phyloP scores from a whole-genome alignment of 176 grass and related monocot genomes.

The Aegilops tauschii region DNA sequence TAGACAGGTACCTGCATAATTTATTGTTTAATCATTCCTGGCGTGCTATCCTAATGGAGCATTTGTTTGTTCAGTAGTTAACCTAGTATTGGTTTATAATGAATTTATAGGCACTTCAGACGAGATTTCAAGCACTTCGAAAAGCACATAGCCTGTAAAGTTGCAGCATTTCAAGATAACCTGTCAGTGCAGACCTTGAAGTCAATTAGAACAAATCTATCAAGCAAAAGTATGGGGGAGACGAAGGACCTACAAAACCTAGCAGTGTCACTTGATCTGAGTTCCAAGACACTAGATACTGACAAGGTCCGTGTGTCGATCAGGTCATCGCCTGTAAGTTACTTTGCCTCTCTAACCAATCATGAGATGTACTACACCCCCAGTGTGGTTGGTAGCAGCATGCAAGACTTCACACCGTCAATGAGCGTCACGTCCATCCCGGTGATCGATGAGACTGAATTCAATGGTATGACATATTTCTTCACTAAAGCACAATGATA shows the following conservation, averaged over 20 bases:
- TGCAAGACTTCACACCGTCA: constrained; percentile 19
- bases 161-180: constrained; percentile 54
- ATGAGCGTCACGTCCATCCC: constrained; percentile 25
- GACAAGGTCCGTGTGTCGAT: constrained; percentile 17
- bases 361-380: constrained; percentile 30
- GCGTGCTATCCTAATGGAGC: background rate
- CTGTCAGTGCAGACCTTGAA: constrained; percentile 39
- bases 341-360: constrained; percentile 44
- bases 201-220: constrained; percentile 27
- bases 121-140: constrained; percentile 58
- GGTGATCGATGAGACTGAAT: constrained; percentile 24
- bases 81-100: background rate
- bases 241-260: constrained; percentile 27
- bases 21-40: background rate
- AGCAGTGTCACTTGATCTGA: constrained; percentile 25
- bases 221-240: constrained; percentile 43
- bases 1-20: constrained; percentile 53
- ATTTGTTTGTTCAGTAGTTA: constrained; percentile 1
- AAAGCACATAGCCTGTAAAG: constrained; percentile 69
- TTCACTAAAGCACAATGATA: background rate
- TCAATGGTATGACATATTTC: constrained; percentile 45
- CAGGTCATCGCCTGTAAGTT: constrained; percentile 44
- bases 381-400: constrained; percentile 14
- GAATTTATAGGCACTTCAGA: constrained; percentile 50
- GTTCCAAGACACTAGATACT: constrained; percentile 27